Evolutionary conservation across 2,329 filamentous ascomycete genomes (phyloP).

Genomic region (Gaeumannomyces tritici): DNA sequence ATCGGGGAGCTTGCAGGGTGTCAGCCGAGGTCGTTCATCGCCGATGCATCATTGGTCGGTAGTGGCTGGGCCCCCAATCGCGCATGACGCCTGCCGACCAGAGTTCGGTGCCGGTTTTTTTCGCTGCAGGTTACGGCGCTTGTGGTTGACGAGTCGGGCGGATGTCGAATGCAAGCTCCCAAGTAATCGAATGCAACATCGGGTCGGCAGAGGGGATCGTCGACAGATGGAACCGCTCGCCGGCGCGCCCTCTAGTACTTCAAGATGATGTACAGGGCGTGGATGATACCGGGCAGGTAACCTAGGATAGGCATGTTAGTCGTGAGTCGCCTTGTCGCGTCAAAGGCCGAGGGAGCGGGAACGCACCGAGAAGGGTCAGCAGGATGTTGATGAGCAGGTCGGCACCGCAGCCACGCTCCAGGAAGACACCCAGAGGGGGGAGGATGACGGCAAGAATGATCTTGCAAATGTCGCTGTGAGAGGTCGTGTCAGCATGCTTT

Average conservation of each 20-base stretch:
- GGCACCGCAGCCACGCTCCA: constrained; percentile 81
- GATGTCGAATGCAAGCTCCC: neutral
- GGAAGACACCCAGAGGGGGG: constrained; percentile 85
- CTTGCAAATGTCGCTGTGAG: constrained; percentile 46
- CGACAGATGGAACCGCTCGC: neutral
- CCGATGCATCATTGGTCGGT: neutral
- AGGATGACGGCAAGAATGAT: constrained; percentile 82
- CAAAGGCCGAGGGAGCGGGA: neutral
- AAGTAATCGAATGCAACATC: neutral
- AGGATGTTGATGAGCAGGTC: constrained; percentile 91
- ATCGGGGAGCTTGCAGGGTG: neutral
- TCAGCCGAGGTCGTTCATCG: neutral
- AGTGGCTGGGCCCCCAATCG: neutral
- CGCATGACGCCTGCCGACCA: neutral
- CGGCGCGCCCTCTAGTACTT: constrained; percentile 54
- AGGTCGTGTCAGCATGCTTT: neutral
- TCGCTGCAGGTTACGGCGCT: too few species aligned
- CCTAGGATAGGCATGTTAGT: constrained; percentile 18
- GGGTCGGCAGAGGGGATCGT: neutral
- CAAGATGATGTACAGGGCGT: constrained; percentile 88
- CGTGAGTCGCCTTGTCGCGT: neutral
- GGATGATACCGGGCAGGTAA: constrained; percentile 75
- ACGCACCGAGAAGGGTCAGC: constrained; percentile 61
- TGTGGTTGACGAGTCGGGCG: too few species aligned
- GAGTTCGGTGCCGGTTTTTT: neutral